Evolutionary conservation across 441 rosid species (phyloP).

Genomic region (Flueggea neowawraea): DNA sequence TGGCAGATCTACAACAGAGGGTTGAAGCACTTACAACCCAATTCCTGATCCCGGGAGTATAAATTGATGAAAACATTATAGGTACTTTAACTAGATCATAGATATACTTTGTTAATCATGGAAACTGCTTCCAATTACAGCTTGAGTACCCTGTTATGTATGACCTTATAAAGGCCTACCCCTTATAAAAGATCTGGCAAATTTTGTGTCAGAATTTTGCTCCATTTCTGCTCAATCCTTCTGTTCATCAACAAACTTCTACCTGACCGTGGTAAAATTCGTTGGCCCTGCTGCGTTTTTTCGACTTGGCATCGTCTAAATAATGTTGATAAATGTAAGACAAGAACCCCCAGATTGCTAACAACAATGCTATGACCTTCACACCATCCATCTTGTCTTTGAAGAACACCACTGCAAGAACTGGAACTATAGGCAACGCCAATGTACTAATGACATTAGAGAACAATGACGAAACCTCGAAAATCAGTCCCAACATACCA

Average conservation of each 20-base stretch:
- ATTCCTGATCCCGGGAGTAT: conserved; percentile 78
- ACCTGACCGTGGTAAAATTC: no score
- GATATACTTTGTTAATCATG: no score
- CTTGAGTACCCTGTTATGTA: no score
- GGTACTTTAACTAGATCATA: no score
- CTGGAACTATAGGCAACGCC: conserved; percentile 41
- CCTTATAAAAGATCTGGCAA: no score
- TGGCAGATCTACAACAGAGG: conserved; percentile 44
- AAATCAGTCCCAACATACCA: conserved; percentile 43
- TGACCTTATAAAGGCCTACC: no score
- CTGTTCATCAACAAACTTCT: no score
- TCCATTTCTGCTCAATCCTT: no score
- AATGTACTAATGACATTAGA: conserved; percentile 45
- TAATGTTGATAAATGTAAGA: conserved; percentile 56
- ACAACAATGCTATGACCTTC: conserved; percentile 37
- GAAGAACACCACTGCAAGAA: conserved; percentile 44
- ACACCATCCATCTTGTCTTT: conserved; percentile 44
- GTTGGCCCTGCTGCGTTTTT: no score
- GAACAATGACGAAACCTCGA: conserved; percentile 46
- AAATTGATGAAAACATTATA: conserved; percentile 6
- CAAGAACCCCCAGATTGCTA: conserved; percentile 51
- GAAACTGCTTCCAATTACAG: no score
- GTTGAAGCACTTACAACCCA: conserved; percentile 73
- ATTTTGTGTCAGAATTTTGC: no score
- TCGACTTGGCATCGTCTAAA: conserved; percentile 20